These are phyloP conservation scores for Boletus insuetus DNA, from an alignment of 768 basidiomycete species.

Conservation along the genomic window DNA sequence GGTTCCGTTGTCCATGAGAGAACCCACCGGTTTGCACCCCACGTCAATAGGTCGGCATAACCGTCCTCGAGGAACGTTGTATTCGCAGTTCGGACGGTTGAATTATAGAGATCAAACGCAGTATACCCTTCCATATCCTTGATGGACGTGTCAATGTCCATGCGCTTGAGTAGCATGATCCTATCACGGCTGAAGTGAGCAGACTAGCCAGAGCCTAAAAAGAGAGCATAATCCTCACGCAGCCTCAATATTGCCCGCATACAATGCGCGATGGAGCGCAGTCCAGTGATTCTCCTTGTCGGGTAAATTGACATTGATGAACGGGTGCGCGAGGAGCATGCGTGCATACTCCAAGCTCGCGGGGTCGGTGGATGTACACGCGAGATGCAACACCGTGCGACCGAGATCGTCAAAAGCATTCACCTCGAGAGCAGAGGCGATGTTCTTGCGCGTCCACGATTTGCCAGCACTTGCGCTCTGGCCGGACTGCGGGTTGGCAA, in stretches of 20 bases:
- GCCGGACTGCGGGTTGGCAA: slow-evolving; percentile 22
- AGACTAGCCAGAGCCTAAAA: background rate
- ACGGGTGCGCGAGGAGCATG: slow-evolving; percentile 70
- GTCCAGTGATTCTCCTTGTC: slow-evolving; percentile 92
- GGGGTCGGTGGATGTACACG: slow-evolving; percentile 60
- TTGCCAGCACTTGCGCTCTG: slow-evolving; percentile 50
- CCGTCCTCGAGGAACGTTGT: slow-evolving; percentile 40
- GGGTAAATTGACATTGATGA: slow-evolving; percentile 72
- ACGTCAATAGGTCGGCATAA: slow-evolving; percentile 70
- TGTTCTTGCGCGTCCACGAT: slow-evolving; percentile 54
- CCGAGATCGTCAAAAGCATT: slow-evolving; percentile 74
- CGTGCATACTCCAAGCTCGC: slow-evolving; percentile 74
- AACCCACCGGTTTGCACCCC: slow-evolving; percentile 79
- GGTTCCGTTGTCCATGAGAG: background rate
- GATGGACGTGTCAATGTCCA: slow-evolving; percentile 66
- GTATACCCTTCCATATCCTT: slow-evolving; percentile 91
- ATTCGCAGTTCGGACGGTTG: slow-evolving; percentile 74
- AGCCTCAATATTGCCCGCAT: slow-evolving; percentile 69
- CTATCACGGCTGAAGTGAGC: slow-evolving; percentile 39
- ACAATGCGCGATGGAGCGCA: slow-evolving; percentile 83
- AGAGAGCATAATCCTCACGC: slow-evolving; percentile 46
- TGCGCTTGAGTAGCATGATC: slow-evolving; percentile 68
- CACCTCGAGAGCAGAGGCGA: slow-evolving; percentile 47
- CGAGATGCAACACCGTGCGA: slow-evolving; percentile 78
- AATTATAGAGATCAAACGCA: slow-evolving; percentile 91